Evolutionary conservation across 148 eudicot genomes (phyloP).

Genomic region (Diospyros lotus): DNA sequence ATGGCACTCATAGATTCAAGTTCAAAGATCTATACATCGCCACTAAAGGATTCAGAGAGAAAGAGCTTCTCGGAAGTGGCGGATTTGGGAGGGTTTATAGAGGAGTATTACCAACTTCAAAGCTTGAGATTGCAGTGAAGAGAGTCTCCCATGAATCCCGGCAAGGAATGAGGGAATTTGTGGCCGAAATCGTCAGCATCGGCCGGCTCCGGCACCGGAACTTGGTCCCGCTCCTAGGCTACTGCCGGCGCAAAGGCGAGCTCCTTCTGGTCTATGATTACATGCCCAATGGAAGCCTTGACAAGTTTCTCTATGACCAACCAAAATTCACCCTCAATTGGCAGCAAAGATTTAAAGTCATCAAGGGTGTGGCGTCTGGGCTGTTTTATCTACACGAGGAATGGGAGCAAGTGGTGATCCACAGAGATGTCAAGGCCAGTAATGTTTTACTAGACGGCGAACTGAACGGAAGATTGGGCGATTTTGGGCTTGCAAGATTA

Average conservation of each 20-base stretch:
- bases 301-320: constrained; percentile 24
- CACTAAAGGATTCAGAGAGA: constrained; percentile 48
- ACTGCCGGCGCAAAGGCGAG: constrained; percentile 29
- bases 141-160: constrained; percentile 32
- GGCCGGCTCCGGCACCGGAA: constrained; percentile 34
- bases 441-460: constrained; percentile 35
- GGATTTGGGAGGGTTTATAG: constrained; percentile 34
- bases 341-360: constrained; percentile 32
- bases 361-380: constrained; percentile 37
- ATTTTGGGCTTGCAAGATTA: constrained; percentile 39
- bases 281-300: constrained; percentile 36
- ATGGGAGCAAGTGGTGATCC: constrained; percentile 36
- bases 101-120: constrained; percentile 11
- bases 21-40: constrained; percentile 44
- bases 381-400: constrained; percentile 32
- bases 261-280: constrained; percentile 24
- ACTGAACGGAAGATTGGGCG: constrained; percentile 31
- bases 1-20: constrained; percentile 41
- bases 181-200: constrained; percentile 30
- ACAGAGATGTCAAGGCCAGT: constrained; percentile 40
- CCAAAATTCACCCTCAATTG: constrained; percentile 22
- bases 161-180: constrained; percentile 33
- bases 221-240: constrained; percentile 27
- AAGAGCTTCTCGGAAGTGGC: constrained; percentile 27
- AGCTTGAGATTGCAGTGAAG: constrained; percentile 30